Evolutionary conservation across 345 rosid species (phyloP).

Genomic region (Punica granatum): DNA sequence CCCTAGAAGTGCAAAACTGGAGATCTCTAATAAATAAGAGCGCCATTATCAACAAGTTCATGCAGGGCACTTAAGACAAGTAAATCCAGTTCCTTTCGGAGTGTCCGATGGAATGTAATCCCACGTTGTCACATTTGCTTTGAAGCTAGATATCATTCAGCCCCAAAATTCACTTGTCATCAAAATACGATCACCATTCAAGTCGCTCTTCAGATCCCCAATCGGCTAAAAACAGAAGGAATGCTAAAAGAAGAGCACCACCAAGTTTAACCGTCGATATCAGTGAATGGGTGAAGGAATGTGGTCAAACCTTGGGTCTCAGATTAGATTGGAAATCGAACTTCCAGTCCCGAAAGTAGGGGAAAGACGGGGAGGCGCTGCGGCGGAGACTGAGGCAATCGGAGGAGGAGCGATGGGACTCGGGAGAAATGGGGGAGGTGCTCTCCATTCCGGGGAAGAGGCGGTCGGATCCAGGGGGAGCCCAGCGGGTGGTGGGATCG

Average conservation of each 20-base stretch:
- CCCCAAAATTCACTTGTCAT: background rate
- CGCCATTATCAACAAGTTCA: background rate
- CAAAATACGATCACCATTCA: no score
- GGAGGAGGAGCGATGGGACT: slow-evolving; percentile 41
- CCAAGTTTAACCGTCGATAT: background rate
- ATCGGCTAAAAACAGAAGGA: background rate
- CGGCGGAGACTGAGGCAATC: slow-evolving; percentile 56
- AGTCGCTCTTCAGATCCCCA: no score
- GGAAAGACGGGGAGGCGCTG: slow-evolving; percentile 69
- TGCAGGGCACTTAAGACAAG: background rate
- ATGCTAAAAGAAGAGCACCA: background rate
- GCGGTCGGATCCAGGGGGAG: slow-evolving; percentile 55
- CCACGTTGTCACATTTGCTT: background rate
- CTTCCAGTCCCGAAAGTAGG: slow-evolving; percentile 66
- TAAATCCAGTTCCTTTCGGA: background rate
- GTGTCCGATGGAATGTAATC: background rate
- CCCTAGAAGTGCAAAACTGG: background rate
- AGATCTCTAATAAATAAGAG: background rate
- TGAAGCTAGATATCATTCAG: background rate
- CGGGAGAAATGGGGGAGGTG: slow-evolving; percentile 56
- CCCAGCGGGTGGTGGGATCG: slow-evolving; percentile 61
- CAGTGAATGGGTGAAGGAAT: background rate
- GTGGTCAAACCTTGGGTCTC: background rate
- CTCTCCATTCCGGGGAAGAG: slow-evolving; percentile 90
- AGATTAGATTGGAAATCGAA: slow-evolving; percentile 21